Conservation (phyloP, 805 yeast genomes). For the Lachancea dasiensis region DNA sequence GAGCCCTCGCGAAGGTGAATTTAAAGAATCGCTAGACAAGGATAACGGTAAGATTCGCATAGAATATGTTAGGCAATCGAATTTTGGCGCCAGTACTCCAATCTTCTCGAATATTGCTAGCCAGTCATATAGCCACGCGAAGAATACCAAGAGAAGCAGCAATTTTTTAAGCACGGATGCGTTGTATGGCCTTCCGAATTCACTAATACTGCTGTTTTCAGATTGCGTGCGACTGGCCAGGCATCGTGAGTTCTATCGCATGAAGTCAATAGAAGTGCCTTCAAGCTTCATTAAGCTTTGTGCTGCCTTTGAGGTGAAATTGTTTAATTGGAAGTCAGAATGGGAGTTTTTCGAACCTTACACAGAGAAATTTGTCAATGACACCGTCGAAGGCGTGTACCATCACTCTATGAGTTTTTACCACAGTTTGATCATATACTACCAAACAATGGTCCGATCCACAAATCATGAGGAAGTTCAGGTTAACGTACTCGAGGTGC, state of each 20-base stretch:
- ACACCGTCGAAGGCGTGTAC: conserved; percentile 58
- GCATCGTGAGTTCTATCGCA: conserved; percentile 46
- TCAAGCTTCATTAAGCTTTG: conserved; percentile 20
- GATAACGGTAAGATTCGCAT: conserved; percentile 44
- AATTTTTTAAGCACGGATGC: conserved; percentile 70
- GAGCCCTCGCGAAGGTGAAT: conserved; percentile 12
- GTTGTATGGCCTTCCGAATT: conserved; percentile 77
- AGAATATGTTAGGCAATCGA: conserved; percentile 29
- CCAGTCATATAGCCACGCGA: conserved; percentile 31
- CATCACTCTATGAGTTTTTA: conserved; percentile 80
- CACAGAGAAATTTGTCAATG: conserved; percentile 24
- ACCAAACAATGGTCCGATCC: conserved; percentile 55
- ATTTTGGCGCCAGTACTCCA: conserved; percentile 28
- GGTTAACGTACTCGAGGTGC: conserved; percentile 51
- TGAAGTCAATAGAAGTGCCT: conserved; percentile 21
- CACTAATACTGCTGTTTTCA: conserved; percentile 64
- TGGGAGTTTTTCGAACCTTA: conserved; percentile 51
- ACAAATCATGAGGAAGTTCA: conserved; percentile 54
- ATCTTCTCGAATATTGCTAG: conserved; percentile 40
- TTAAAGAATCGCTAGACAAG: conserved; percentile 36
- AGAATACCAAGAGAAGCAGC: conserved; percentile 42
- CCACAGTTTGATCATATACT: conserved; percentile 65
- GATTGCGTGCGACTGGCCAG: conserved; percentile 65
- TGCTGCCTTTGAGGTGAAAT: conserved; percentile 40
- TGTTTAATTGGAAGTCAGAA: conserved; percentile 65